Conservation (phyloP, 352 stramenopile species). For the Phytophthora cactorum region DNA sequence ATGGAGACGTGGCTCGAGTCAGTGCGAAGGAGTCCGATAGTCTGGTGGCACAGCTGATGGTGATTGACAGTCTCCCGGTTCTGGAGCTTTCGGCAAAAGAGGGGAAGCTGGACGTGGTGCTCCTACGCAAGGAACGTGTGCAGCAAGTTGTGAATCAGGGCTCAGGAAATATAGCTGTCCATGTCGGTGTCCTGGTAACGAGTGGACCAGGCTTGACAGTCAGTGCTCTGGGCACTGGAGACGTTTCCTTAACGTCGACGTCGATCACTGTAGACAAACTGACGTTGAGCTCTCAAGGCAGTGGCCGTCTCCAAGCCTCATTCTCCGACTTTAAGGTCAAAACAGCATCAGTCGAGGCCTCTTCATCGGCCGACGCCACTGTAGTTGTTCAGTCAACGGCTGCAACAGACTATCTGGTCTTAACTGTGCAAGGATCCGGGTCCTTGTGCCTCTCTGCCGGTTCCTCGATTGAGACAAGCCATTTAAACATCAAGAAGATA, state of each 20-base stretch:
- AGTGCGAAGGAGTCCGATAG: not conserved
- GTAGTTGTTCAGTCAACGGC: not conserved
- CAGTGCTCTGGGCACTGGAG: slow-evolving; percentile 13
- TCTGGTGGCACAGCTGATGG: slow-evolving; percentile 10
- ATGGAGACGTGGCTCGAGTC: slow-evolving; percentile 28
- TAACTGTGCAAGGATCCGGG: slow-evolving; percentile 18
- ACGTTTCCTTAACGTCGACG: slow-evolving; percentile 12
- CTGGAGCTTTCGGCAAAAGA: slow-evolving; percentile 17
- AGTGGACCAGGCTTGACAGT: slow-evolving; percentile 20
- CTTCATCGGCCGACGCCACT: slow-evolving; percentile 11
- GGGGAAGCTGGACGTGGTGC: slow-evolving; percentile 21
- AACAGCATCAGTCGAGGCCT: slow-evolving; percentile 5
- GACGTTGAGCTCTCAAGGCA: slow-evolving; percentile 16
- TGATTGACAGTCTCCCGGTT: slow-evolving; percentile 22
- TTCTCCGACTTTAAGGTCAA: slow-evolving; percentile 26
- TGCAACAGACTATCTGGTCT: not conserved
- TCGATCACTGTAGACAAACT: slow-evolving; percentile 18
- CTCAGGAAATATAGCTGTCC: slow-evolving; percentile 22
- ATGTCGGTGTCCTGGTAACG: slow-evolving; percentile 17
- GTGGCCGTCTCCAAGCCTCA: slow-evolving; percentile 17
- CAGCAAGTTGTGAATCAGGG: slow-evolving; percentile 23
- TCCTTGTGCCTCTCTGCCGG: slow-evolving; percentile 18
- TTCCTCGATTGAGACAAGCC: slow-evolving; percentile 10
- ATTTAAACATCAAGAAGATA: slow-evolving; percentile 15
- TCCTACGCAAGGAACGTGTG: slow-evolving; percentile 22